Evolutionary conservation across 495 filamentous ascomycete genomes (phyloP).

Genomic region (Penicillium psychrofluorescens): DNA sequence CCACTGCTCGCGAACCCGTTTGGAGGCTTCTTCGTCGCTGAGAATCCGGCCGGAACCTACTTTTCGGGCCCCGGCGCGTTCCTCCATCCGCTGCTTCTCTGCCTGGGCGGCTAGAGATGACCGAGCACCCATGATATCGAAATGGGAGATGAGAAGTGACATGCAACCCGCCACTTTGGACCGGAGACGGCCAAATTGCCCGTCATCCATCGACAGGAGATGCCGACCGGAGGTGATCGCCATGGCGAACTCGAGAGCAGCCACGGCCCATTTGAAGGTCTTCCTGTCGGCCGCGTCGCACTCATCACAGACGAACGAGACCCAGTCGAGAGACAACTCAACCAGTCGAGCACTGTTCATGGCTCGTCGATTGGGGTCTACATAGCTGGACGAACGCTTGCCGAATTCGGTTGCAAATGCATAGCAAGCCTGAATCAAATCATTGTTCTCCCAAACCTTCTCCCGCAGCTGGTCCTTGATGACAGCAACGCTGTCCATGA

Average conservation of each 20-base stretch:
- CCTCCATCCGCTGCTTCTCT: conserved; percentile 72
- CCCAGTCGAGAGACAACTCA: conserved; percentile 89
- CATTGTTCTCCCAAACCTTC: conserved; percentile 77
- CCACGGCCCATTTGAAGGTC: conserved; percentile 95
- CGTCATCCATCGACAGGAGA: conserved; percentile 77
- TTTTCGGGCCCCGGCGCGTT: conserved; percentile 67
- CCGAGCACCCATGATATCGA: conserved; percentile 96
- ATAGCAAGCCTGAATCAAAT: conserved; percentile 97
- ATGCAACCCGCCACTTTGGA: conserved; percentile 94
- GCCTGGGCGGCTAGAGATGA: conserved; percentile 88
- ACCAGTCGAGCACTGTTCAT: conserved; percentile 97
- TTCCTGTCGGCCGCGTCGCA: conserved; percentile 91
- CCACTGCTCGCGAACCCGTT: conserved; percentile 65
- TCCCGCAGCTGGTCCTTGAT: conserved; percentile 71
- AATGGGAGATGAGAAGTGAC: conserved; percentile 95
- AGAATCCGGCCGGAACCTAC: conserved; percentile 69
- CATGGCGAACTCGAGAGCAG: conserved; percentile 94
- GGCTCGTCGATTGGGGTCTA: conserved; percentile 85
- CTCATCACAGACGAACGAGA: conserved; percentile 95
- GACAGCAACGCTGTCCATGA: conserved; percentile 96
- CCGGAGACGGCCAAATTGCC: conserved; percentile 73
- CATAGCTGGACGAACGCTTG: conserved; percentile 83
- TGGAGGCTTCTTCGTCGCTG: conserved; percentile 77
- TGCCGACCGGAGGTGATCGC: conserved; percentile 88
- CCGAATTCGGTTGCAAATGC: conserved; percentile 98